Percentiles rank a stretch among this genome's conserved stretches.
Evolutionary conservation across 768 basidiomycete genomes (phyloP).

Genomic region (Clathrus columnatus): DNA sequence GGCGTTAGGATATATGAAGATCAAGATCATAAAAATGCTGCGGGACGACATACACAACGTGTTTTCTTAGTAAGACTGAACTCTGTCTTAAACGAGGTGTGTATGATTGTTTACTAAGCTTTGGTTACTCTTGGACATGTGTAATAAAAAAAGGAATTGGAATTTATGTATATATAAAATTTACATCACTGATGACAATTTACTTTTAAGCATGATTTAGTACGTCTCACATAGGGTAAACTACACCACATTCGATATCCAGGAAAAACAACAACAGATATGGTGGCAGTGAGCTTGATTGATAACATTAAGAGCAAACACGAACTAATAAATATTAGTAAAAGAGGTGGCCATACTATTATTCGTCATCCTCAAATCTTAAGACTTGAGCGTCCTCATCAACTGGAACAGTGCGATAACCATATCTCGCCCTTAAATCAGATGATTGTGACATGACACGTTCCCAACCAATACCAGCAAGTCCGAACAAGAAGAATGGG

Average conservation of each 20-base stretch:
- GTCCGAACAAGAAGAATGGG: slow-evolving; percentile 82
- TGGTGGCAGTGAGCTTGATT: neutral
- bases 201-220: neutral
- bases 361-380: slow-evolving; percentile 73
- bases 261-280: neutral
- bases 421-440: slow-evolving; percentile 1
- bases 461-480: slow-evolving; percentile 66
- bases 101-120: no score
- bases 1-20: no score
- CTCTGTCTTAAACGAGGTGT: no score
- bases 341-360: slow-evolving; percentile 3
- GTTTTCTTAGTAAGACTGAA: no score
- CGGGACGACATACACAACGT: no score
- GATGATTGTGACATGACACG: slow-evolving; percentile 28
- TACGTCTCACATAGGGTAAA: neutral
- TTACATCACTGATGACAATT: neutral
- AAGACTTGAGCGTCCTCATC: slow-evolving; percentile 87
- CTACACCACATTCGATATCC: neutral
- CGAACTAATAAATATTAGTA: neutral
- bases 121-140: no score
- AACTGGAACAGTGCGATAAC: slow-evolving; percentile 39
- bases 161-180: neutral
- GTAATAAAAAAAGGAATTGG: no score
- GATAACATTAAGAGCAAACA: neutral
- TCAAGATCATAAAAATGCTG: no score